Conservation (phyloP, 257 asterid species). For the Nicotiana attenuata region DNA sequence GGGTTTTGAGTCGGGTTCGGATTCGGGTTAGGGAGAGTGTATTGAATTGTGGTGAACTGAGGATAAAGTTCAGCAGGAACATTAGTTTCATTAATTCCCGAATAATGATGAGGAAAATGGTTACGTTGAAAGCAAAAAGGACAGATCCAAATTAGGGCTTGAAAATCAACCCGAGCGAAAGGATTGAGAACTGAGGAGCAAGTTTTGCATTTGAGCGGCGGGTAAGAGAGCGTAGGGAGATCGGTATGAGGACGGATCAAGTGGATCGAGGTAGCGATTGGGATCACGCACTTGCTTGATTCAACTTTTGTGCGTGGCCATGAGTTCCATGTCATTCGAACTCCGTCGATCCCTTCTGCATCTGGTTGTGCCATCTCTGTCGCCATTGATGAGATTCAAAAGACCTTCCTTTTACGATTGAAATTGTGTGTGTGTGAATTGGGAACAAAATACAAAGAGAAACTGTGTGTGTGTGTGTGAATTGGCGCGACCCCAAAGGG, state of each 20-base stretch:
- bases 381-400: slow-evolving; percentile 17
- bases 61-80: slow-evolving; percentile 86
- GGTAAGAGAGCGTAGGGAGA: slow-evolving; percentile 58
- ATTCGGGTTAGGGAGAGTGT: slow-evolving; percentile 24
- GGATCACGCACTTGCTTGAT: slow-evolving; percentile 94
- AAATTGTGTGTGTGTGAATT: background rate
- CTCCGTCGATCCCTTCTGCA: slow-evolving; percentile 90
- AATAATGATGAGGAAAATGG: slow-evolving; percentile 70
- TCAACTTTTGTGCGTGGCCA: slow-evolving; percentile 97
- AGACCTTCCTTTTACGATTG: background rate
- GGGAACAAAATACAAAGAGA: background rate
- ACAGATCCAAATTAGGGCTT: slow-evolving; percentile 95
- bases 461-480: background rate
- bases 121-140: slow-evolving; percentile 88
- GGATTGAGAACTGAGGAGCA: slow-evolving; percentile 79
- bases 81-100: slow-evolving; percentile 60
- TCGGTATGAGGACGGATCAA: slow-evolving; percentile 87
- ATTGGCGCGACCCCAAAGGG: slow-evolving; percentile 5
- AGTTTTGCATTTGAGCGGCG: slow-evolving; percentile 87
- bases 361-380: slow-evolving; percentile 82
- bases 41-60: slow-evolving; percentile 75
- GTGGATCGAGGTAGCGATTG: slow-evolving; percentile 87
- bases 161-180: slow-evolving; percentile 73
- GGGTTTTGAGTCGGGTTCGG: slow-evolving; percentile 45
- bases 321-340: slow-evolving; percentile 84